Evolutionary conservation across 2,329 filamentous ascomycete species (phyloP).

Genomic region (Colletotrichum sp.): DNA sequence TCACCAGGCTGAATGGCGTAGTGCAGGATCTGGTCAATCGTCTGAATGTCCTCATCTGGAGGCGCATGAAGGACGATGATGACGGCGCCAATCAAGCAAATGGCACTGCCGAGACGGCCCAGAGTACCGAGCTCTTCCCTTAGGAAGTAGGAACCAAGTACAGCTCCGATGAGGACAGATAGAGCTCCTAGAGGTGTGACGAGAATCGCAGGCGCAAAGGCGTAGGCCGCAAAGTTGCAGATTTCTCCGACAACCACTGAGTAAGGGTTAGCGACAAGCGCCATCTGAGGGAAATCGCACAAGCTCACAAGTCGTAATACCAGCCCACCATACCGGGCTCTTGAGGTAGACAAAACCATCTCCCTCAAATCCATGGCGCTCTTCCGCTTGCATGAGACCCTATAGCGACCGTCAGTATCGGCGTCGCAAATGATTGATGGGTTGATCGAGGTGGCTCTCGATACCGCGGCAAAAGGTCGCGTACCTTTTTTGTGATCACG

Average conservation of each 20-base stretch:
- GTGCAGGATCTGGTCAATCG: constrained; percentile 88
- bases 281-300: neutral
- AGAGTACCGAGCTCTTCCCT: constrained; percentile 88
- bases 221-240: constrained; percentile 97
- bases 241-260: constrained; percentile 90
- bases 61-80: constrained; percentile 98
- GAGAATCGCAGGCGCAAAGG: constrained; percentile 97
- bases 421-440: neutral
- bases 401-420: constrained; percentile 39
- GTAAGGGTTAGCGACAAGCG: neutral
- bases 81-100: constrained; percentile 93
- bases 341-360: constrained; percentile 94
- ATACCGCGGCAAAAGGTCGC: constrained; percentile 23
- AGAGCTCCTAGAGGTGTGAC: constrained; percentile 94
- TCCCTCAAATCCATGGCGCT: constrained; percentile 93
- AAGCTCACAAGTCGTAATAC: constrained; percentile 83
- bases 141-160: constrained; percentile 93
- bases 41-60: constrained; percentile 88
- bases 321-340: constrained; percentile 97
- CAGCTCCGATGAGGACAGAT: constrained; percentile 92
- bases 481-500: constrained; percentile 97
- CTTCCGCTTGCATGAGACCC: constrained; percentile 89
- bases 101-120: constrained; percentile 93
- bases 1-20: constrained; percentile 91
- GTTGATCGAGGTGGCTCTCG: neutral